These are phyloP conservation scores for Pisolithus orientalis DNA, from an alignment of 768 basidiomycete species.

Conservation along the genomic window DNA sequence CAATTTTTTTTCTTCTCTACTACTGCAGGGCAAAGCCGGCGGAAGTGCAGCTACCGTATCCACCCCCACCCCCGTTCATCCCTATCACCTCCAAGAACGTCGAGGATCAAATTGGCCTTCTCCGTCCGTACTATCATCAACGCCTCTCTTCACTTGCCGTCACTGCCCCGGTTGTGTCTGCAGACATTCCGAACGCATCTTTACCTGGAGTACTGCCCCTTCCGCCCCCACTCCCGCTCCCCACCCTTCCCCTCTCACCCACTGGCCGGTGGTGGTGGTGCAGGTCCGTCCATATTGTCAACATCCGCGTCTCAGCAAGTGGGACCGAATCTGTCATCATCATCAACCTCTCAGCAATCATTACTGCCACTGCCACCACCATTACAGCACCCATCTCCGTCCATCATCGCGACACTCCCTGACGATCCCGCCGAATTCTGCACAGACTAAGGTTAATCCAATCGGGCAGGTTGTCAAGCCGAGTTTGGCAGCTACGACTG, in stretches of 20 bases:
- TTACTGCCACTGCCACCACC: background rate
- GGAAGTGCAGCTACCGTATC: slow-evolving; percentile 78
- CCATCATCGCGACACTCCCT: slow-evolving; percentile 34
- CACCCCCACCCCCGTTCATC: slow-evolving; percentile 77
- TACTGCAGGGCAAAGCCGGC: slow-evolving; percentile 49
- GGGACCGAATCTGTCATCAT: background rate
- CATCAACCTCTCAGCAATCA: background rate
- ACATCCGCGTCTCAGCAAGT: background rate
- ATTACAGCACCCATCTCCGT: background rate
- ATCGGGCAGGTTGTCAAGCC: slow-evolving; percentile 67
- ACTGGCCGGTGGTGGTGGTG: background rate
- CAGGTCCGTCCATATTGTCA: background rate
- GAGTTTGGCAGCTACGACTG: slow-evolving; percentile 33
- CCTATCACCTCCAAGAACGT: slow-evolving; percentile 60
- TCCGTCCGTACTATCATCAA: slow-evolving; percentile 66
- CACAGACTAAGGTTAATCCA: slow-evolving; percentile 71
- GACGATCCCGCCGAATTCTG: slow-evolving; percentile 56
- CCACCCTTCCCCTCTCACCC: background rate
- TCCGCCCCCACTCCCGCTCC: background rate
- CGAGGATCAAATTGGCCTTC: slow-evolving; percentile 79
- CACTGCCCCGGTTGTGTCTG: slow-evolving; percentile 9
- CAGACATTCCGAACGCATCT: slow-evolving; percentile 12
- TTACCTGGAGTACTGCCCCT: slow-evolving; percentile 9
- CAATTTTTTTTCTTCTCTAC: background rate
- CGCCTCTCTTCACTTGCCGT: slow-evolving; percentile 42